phyloP scores from a whole-genome alignment of 2,329 filamentous ascomycete species.

The Hysterium pulicare region DNA sequence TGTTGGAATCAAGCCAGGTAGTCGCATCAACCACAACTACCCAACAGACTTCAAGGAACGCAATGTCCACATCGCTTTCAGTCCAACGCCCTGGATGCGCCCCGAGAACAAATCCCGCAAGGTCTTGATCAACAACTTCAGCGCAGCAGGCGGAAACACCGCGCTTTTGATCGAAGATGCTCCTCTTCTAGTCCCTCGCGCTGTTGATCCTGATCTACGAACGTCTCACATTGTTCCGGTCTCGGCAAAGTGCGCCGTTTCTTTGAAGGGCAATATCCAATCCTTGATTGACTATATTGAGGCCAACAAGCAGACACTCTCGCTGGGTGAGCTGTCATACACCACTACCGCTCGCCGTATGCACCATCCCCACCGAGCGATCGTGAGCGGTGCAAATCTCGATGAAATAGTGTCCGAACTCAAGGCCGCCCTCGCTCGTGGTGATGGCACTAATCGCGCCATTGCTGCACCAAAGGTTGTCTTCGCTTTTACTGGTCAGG shows the following conservation, averaged over 20 bases:
- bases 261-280: slow-evolving; percentile 13
- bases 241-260: slow-evolving; percentile 7
- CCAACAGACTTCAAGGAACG: slow-evolving; percentile 56
- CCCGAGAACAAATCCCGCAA: slow-evolving; percentile 33
- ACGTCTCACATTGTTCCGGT: slow-evolving; percentile 11
- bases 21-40: slow-evolving; percentile 58
- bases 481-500: slow-evolving; percentile 24
- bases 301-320: slow-evolving; percentile 6
- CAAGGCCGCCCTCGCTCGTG: neutral
- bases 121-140: slow-evolving; percentile 45
- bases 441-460: neutral
- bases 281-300: slow-evolving; percentile 12
- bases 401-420: neutral
- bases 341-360: slow-evolving; percentile 22
- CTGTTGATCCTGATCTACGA: slow-evolving; percentile 10
- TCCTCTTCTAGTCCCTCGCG: neutral
- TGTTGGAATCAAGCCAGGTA: slow-evolving; percentile 58
- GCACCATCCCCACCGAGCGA: slow-evolving; percentile 16
- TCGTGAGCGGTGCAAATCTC: neutral
- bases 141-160: slow-evolving; percentile 65
- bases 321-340: slow-evolving; percentile 17
- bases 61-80: slow-evolving; percentile 57
- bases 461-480: slow-evolving; percentile 15
- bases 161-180: slow-evolving; percentile 16
- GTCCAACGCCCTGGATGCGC: slow-evolving; percentile 42